These are phyloP conservation scores for Solanum hybrid DNA, from an alignment of 305 asterid genomes.

Conservation along the genomic window DNA sequence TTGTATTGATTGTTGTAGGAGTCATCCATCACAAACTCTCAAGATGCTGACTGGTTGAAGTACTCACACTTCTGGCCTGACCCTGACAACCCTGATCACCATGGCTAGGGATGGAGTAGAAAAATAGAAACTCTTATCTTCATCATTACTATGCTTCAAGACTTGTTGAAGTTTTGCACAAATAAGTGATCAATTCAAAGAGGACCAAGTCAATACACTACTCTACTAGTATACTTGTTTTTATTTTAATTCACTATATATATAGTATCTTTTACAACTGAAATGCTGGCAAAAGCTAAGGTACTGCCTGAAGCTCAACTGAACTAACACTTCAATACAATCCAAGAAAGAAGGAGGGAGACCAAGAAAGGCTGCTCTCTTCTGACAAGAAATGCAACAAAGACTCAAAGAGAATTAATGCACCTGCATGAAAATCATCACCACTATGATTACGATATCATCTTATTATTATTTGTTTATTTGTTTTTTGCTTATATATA, in stretches of 20 bases:
- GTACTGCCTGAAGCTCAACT: slow-evolving; percentile 19
- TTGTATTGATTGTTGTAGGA: slow-evolving; percentile 43
- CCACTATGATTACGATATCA: slow-evolving; percentile 48
- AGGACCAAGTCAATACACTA: background rate
- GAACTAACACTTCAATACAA: slow-evolving; percentile 30
- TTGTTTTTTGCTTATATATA: slow-evolving; percentile 18
- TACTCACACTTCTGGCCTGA: slow-evolving; percentile 90
- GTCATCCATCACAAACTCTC: slow-evolving; percentile 55
- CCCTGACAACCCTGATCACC: slow-evolving; percentile 92
- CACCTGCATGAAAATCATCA: slow-evolving; percentile 59
- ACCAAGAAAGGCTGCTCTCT: slow-evolving; percentile 41
- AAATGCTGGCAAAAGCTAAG: slow-evolving; percentile 10
- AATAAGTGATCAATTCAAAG: slow-evolving; percentile 13
- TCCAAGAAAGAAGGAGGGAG: slow-evolving; percentile 17
- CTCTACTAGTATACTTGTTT: background rate
- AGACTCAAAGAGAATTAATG: slow-evolving; percentile 5
- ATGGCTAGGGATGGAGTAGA: slow-evolving; percentile 38
- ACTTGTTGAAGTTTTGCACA: slow-evolving; percentile 21
- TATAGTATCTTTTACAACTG: slow-evolving; percentile 10
- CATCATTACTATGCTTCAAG: slow-evolving; percentile 23
- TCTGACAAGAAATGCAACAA: slow-evolving; percentile 34
- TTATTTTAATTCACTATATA: slow-evolving; percentile 7
- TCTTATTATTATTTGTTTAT: slow-evolving; percentile 24
- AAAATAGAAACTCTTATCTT: slow-evolving; percentile 12
- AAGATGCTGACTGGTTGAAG: slow-evolving; percentile 95